Evolutionary conservation across 2,329 filamentous ascomycete species (phyloP).

Genomic region (Ilyonectria mors-panacis): DNA sequence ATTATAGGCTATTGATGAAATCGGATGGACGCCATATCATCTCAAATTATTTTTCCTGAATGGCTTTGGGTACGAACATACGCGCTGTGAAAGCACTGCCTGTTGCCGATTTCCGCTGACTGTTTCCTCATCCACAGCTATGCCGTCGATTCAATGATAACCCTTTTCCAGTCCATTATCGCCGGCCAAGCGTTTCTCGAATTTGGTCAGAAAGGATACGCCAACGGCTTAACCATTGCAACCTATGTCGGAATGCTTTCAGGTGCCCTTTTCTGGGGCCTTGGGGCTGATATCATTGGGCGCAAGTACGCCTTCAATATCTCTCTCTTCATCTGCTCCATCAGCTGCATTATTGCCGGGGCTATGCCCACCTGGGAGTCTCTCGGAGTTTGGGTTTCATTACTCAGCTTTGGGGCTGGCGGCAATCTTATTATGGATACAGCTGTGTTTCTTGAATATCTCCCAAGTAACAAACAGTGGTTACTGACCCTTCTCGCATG

Average conservation of each 20-base stretch:
- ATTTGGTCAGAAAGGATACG: conserved; percentile 68
- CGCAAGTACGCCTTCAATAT: conserved; percentile 78
- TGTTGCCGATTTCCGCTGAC: too few species aligned
- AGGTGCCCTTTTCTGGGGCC: conserved; percentile 78
- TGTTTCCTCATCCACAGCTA: conserved; percentile 51
- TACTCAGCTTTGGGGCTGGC: conserved; percentile 73
- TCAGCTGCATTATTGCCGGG: conserved; percentile 72
- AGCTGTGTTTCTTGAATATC: conserved; percentile 67
- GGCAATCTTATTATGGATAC: conserved; percentile 67
- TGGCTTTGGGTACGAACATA: conserved; percentile 65
- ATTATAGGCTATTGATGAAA: conserved; percentile 66
- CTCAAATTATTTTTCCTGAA: conserved; percentile 74
- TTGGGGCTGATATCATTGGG: conserved; percentile 77
- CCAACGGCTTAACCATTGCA: conserved; percentile 72
- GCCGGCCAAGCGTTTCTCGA: conserved; percentile 71
- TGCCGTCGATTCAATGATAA: conserved; percentile 63
- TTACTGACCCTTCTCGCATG: conserved; percentile 61
- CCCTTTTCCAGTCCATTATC: conserved; percentile 74
- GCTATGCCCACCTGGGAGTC: conserved; percentile 76
- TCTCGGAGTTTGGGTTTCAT: conserved; percentile 73
- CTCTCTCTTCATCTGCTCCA: conserved; percentile 73
- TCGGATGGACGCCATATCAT: conserved; percentile 73
- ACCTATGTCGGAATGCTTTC: conserved; percentile 69
- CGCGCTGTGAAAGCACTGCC: too few species aligned
- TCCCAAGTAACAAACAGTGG: conserved; percentile 63